phyloP scores from a whole-genome alignment of 2,329 filamentous ascomycete genomes.

The Curvularia sp. region DNA sequence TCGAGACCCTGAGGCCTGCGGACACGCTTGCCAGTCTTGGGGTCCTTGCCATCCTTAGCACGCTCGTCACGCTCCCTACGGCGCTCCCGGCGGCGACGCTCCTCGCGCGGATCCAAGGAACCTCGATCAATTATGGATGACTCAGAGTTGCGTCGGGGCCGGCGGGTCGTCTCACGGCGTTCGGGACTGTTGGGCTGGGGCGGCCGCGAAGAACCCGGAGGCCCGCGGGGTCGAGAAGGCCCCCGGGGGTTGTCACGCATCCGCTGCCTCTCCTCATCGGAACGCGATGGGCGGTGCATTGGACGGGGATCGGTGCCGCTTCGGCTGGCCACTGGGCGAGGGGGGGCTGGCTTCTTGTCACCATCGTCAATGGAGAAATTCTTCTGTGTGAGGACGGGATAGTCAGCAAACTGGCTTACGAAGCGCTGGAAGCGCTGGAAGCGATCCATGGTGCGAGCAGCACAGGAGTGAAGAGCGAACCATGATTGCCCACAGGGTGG shows the following conservation, averaged over 20 bases:
- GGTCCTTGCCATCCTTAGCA: constrained; percentile 42
- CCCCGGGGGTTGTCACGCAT: constrained; percentile 51
- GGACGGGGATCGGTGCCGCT: constrained; percentile 56
- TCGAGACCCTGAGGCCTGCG: constrained; percentile 68
- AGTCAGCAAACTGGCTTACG: constrained; percentile 54
- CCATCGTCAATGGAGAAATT: constrained; percentile 72
- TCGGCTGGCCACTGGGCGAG: constrained; percentile 53
- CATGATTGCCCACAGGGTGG: constrained; percentile 8
- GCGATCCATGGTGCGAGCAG: constrained; percentile 46
- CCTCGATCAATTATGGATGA: constrained; percentile 74
- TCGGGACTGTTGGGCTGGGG: constrained; percentile 45
- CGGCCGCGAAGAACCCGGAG: constrained; percentile 50
- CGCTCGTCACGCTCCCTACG: constrained; percentile 61
- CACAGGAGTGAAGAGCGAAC: constrained; percentile 1
- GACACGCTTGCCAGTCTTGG: constrained; percentile 34
- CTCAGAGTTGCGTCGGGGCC: constrained; percentile 78
- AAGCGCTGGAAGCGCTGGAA: constrained; percentile 53
- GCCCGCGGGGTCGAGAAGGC: constrained; percentile 48
- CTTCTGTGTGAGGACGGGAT: constrained; percentile 60
- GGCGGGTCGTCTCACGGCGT: constrained; percentile 55
- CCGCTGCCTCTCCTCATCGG: constrained; percentile 61
- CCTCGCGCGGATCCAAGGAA: constrained; percentile 67
- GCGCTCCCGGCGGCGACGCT: constrained; percentile 59
- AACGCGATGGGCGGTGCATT: constrained; percentile 68
- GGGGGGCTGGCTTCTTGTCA: constrained; percentile 49